These are phyloP conservation scores for Spiraea crenata DNA, from an alignment of 331 rosid genomes.

Conservation along the genomic window DNA sequence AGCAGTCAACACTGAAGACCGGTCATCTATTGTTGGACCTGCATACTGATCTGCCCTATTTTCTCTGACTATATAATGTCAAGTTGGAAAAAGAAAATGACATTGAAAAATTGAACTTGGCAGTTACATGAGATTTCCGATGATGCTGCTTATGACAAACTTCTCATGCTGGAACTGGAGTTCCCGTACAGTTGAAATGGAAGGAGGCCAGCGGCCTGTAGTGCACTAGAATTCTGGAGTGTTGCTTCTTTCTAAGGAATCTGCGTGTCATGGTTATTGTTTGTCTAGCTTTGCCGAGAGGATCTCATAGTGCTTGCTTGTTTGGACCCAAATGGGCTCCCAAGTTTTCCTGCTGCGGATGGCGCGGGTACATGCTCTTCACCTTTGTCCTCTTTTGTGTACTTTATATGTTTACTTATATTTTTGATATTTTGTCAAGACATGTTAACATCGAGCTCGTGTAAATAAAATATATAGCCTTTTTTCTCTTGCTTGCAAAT, in stretches of 20 bases:
- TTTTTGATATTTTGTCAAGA: constrained; percentile 26
- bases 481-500: constrained; percentile 24
- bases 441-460: constrained; percentile 27
- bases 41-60: constrained; percentile 43
- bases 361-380: constrained; percentile 30
- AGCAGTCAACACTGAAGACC: constrained; percentile 69
- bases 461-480: constrained; percentile 48
- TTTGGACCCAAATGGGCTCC: constrained; percentile 36
- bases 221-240: constrained; percentile 27
- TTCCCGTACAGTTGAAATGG: constrained; percentile 24
- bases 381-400: background rate
- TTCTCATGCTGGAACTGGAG: constrained; percentile 18
- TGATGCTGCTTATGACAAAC: background rate
- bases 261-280: constrained; percentile 37
- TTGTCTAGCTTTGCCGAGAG: constrained; percentile 32
- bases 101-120: constrained; percentile 21
- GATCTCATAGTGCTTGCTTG: constrained; percentile 38
- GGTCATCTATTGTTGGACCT: constrained; percentile 64
- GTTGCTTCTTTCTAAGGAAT: constrained; percentile 31
- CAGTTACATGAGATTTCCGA: constrained; percentile 15
- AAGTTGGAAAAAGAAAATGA: constrained; percentile 1
- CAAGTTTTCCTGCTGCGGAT: constrained; percentile 28
- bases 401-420: background rate
- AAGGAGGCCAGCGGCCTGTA: constrained; percentile 17
- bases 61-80: background rate